Evolutionary conservation across 768 basidiomycete species (phyloP), one percentile per base, ranked within the genome.

Genomic region (Gymnopilus dilepis): DNA sequence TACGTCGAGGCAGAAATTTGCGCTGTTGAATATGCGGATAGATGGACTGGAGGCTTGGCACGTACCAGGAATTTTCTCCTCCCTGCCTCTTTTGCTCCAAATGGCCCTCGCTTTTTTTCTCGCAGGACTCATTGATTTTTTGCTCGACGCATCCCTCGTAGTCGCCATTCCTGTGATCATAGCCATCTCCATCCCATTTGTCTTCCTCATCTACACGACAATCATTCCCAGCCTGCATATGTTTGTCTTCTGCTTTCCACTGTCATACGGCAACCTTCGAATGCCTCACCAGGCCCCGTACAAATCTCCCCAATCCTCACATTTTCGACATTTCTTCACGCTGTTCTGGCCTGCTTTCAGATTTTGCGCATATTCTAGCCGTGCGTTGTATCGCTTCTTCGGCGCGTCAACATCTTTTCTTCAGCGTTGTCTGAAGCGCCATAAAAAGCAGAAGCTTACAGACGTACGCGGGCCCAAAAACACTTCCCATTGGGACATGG

Each of bases 71-170:
- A 67, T 74, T 9, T 48, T 74, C 28, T 56, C 71, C 5, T 33
- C 64, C 12, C 61, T 76, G 9, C 72, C 72, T 2, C 52, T 74
- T 2, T 61, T 73, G 4, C 67, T 76, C 13, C 73, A 72, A 43
- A 21, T 57, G 6, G 67, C 75, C 11, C 58, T 76, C 30, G 53
- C 73, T 5, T 60, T 76, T 6, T 76, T 76, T 54, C 68, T 73
- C 42, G 48, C 59, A 4, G 73, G 72, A 4, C 24, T 74, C 4
- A 47, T 72, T 28, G 66, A 69, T 13, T 65, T 71, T 13, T 59
- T 74, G 8, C 70, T 71, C 68, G 37, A 57, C 7, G 31, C 70
- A 11, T 63, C 67, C 51, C 33, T 11, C 11, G 37, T 54, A 11
- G 66, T 74, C 26, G 71, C 70, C 0, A 59, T 66, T 1, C 48